phyloP scores from a whole-genome alignment of 148 eudicot genomes.

The Fagopyrum tataricum region DNA sequence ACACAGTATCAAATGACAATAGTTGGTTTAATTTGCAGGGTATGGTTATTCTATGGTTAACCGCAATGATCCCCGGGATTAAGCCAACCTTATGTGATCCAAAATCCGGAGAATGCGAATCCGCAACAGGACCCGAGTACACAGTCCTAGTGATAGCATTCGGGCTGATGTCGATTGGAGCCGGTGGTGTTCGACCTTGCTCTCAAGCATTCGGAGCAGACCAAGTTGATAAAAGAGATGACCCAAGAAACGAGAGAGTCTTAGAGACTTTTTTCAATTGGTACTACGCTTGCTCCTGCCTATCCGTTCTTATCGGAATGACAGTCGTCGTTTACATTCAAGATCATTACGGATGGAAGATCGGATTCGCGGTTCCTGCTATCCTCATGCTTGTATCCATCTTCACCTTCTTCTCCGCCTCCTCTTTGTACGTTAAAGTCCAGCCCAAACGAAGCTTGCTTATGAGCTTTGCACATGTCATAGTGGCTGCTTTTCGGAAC shows the following conservation, averaged over 20 bases:
- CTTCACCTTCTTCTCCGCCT: conserved; percentile 45
- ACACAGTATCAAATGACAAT: not conserved
- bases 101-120: conserved; percentile 28
- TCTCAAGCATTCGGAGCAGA: conserved; percentile 89
- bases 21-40: conserved; percentile 46
- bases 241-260: conserved; percentile 32
- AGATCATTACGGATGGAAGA: conserved; percentile 63
- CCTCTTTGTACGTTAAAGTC: conserved; percentile 41
- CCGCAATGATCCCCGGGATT: conserved; percentile 51
- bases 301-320: conserved; percentile 48
- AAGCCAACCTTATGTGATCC: conserved; percentile 59
- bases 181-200: conserved; percentile 75
- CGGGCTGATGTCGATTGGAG: conserved; percentile 62
- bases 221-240: conserved; percentile 49
- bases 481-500: conserved; percentile 53
- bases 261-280: conserved; percentile 71
- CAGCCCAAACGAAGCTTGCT: conserved; percentile 46
- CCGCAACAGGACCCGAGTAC: conserved; percentile 38
- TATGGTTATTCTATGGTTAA: conserved; percentile 60
- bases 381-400: conserved; percentile 54
- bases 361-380: conserved; percentile 71
- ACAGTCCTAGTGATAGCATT: conserved; percentile 40
- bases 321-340: conserved; percentile 72
- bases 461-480: conserved; percentile 44
- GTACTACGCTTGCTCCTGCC: conserved; percentile 61